Base-by-base conservation (phyloP, 2,329 filamentous ascomycete species). In the Fusarium verticillioides region DNA sequence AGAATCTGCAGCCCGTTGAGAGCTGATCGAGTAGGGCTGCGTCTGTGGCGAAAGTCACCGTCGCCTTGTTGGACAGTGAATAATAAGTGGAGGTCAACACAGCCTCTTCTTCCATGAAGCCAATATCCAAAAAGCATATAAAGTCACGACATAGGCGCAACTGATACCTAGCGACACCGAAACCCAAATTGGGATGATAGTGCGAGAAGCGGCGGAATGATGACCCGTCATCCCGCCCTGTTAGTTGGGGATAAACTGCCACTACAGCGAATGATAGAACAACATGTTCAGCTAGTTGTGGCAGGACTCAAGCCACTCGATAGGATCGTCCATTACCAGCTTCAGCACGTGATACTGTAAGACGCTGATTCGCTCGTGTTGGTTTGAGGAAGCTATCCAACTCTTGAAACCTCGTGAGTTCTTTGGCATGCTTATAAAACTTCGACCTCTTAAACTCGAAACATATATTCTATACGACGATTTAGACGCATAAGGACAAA, bases 121-220 rank as follows among this genome's bases (percentile, higher is more conserved):
- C 37, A 36, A 53, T 21, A 30, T n/a, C 12, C 28, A 43, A 46
- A 32, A 46, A 37, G 37, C 11, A 65, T 12, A 28, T 23, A 13
- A 19, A 58, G 23, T 8, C 23, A 36, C 15, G 9, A 28, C 4
- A 16, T 47, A 36, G 30, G 36, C 39, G n/a, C n/a, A 44, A 32
- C 18, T 11, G 12, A 28, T 21, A 18, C 28, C 23, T 49, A 49
- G 39, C n/a, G 49, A 23, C 32, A 50, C 52, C 47, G 44, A 58
- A 42, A 39, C 49, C 39, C 30, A 47, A 69, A 68, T 23, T 63
- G 72, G 75, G 68, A 77, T 69, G 49, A 74, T 66, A 53, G 36
- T 47, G 72, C 71, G 73, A 78, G 73, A 63, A 36, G 62, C 79
- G 79, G 79, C 60, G 65, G 65, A 79, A 79, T 78, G 72, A 80